Percentiles rank a stretch among this genome's conserved stretches.
phyloP scores from a whole-genome alignment of 495 filamentous ascomycete genomes.

The Bathelium albidoporum region DNA sequence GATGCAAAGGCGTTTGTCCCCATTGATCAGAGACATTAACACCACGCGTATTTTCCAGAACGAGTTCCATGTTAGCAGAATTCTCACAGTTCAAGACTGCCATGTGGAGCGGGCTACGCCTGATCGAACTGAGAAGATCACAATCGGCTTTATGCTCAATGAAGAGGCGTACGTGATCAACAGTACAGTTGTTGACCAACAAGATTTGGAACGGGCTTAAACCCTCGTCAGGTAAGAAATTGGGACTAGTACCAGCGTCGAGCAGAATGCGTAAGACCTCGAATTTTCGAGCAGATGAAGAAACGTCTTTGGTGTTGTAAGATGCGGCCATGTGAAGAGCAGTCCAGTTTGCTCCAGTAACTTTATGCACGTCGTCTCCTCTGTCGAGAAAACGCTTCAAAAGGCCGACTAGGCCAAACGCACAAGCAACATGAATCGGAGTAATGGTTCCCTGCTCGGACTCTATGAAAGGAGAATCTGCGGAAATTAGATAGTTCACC shows the following conservation, averaged over 20 bases:
- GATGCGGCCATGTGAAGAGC: neutral
- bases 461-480: neutral
- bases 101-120: neutral
- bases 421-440: neutral
- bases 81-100: neutral
- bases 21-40: neutral
- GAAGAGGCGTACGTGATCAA: neutral
- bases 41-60: neutral
- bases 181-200: neutral
- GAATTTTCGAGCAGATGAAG: neutral
- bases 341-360: neutral
- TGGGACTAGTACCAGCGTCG: neutral
- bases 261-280: neutral
- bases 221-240: neutral
- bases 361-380: neutral
- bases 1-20: neutral
- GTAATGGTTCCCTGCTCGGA: neutral
- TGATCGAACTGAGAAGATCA: neutral
- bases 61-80: neutral
- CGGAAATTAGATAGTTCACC: neutral
- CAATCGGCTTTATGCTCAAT: slow-evolving; percentile 3
- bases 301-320: no score
- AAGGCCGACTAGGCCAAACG: neutral
- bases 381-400: neutral
- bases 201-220: neutral